A percentile compares a stretch with the other conserved stretches of the same genome.
These are phyloP conservation scores for Saccharomycopsis sp. DNA, from an alignment of 805 yeast genomes.

Conservation along the genomic window DNA sequence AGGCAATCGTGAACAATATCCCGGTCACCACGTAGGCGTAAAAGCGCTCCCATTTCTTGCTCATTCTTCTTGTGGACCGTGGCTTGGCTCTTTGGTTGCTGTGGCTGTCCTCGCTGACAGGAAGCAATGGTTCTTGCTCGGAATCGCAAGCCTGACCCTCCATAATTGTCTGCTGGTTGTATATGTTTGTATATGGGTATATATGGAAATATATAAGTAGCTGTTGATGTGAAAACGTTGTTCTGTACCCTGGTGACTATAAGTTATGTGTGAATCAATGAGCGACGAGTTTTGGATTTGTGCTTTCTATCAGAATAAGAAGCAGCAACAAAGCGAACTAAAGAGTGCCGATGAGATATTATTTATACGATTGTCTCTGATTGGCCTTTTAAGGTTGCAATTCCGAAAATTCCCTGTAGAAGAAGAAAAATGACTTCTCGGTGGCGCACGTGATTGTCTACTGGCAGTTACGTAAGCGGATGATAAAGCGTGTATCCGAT, in stretches of 20 bases:
- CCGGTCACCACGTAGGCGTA: conserved; percentile 44
- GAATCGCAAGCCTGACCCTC: not conserved
- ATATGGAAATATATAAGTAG: too few species aligned
- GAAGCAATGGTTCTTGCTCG: not conserved
- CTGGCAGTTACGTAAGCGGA: not conserved
- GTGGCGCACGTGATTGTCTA: not conserved
- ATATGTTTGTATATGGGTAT: not conserved
- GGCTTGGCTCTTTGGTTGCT: not conserved
- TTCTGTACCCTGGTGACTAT: too few species aligned
- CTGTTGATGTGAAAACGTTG: too few species aligned
- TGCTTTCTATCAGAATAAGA: too few species aligned
- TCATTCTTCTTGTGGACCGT: not conserved
- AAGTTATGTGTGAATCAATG: too few species aligned
- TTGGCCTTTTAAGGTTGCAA: not conserved
- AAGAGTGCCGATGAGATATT: not conserved
- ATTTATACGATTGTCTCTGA: not conserved
- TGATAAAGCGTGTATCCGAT: too few species aligned
- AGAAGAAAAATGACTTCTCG: not conserved
- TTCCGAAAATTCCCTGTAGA: not conserved
- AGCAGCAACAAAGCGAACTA: not conserved
- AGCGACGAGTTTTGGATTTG: too few species aligned
- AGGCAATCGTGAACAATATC: conserved; percentile 42
- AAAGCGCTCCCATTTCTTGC: conserved; percentile 27
- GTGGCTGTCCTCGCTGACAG: not conserved
- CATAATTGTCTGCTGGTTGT: not conserved